Evolutionary conservation across 495 filamentous ascomycete genomes (phyloP).

Genomic region (Daldinia caldariorum): DNA sequence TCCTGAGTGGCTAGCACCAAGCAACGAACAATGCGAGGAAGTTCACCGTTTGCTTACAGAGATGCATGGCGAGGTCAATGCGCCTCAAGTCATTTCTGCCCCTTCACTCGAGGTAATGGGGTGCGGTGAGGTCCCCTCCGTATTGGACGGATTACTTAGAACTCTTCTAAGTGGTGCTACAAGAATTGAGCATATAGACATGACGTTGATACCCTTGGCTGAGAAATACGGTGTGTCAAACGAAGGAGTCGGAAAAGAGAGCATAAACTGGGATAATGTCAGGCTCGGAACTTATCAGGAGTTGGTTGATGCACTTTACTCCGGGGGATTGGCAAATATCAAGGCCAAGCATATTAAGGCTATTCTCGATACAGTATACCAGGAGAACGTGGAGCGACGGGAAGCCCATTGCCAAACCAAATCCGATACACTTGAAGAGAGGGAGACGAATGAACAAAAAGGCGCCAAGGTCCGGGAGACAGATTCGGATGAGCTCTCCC

Average conservation of each 20-base stretch:
- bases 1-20: constrained; percentile 74
- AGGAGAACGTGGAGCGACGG: constrained; percentile 63
- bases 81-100: constrained; percentile 73
- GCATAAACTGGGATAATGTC: constrained; percentile 88
- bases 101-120: constrained; percentile 85
- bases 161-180: constrained; percentile 84
- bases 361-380: constrained; percentile 81
- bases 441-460: constrained; percentile 48
- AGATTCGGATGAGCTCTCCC: constrained; percentile 57
- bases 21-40: constrained; percentile 74
- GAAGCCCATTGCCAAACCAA: constrained; percentile 40
- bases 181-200: constrained; percentile 69
- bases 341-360: constrained; percentile 83
- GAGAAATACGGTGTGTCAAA: constrained; percentile 68
- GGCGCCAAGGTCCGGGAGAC: constrained; percentile 45
- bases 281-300: constrained; percentile 68
- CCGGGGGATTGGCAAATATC: constrained; percentile 72
- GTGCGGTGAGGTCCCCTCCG: constrained; percentile 92
- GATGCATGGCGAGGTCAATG: constrained; percentile 68
- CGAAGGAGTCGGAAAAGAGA: constrained; percentile 65
- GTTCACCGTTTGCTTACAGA: constrained; percentile 74
- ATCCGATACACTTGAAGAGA: neutral
- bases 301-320: constrained; percentile 76
- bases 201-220: constrained; percentile 76
- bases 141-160: constrained; percentile 87